Percentiles rank a stretch among this genome's conserved stretches.
These are phyloP conservation scores for Phytophthora boehmeriae DNA, from an alignment of 352 stramenopile species.

Conservation along the genomic window DNA sequence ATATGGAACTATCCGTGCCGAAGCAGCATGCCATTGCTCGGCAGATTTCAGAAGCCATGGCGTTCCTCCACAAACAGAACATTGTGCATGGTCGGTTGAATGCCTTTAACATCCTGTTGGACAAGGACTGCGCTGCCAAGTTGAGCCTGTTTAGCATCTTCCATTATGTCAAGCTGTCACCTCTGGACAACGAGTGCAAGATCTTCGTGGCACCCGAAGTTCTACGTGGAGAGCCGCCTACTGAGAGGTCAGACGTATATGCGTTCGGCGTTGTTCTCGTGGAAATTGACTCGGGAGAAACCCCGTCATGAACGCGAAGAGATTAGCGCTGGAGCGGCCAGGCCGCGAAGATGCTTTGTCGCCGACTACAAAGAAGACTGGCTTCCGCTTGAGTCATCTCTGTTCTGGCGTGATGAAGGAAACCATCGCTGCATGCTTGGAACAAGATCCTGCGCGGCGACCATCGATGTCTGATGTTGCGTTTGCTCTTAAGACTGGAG, in stretches of 20 bases:
- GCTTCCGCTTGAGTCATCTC: slow-evolving; percentile 56
- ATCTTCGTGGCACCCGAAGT: slow-evolving; percentile 78
- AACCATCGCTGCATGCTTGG: slow-evolving; percentile 64
- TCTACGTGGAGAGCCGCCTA: slow-evolving; percentile 70
- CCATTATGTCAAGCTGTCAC: slow-evolving; percentile 78
- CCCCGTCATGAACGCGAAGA: slow-evolving; percentile 66
- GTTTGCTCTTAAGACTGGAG: slow-evolving; percentile 62
- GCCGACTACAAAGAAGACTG: slow-evolving; percentile 47
- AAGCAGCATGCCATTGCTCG: slow-evolving; percentile 75
- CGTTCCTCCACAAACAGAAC: slow-evolving; percentile 67
- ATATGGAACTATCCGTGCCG: slow-evolving; percentile 46
- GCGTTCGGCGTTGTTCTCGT: slow-evolving; percentile 81
- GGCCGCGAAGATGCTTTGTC: slow-evolving; percentile 38
- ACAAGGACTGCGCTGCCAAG: slow-evolving; percentile 68
- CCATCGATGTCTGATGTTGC: slow-evolving; percentile 70
- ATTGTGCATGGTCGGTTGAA: slow-evolving; percentile 82
- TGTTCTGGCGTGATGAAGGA: slow-evolving; percentile 74
- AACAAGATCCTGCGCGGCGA: slow-evolving; percentile 51
- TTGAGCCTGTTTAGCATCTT: slow-evolving; percentile 81
- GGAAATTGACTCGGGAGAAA: slow-evolving; percentile 76
- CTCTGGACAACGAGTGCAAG: slow-evolving; percentile 66
- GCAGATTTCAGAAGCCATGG: slow-evolving; percentile 71
- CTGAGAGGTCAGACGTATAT: slow-evolving; percentile 75
- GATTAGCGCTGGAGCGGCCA: slow-evolving; percentile 40
- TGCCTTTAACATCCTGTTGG: slow-evolving; percentile 81